Evolutionary conservation across 805 yeast species (phyloP).

Genomic region (Kazachstania taianensis): DNA sequence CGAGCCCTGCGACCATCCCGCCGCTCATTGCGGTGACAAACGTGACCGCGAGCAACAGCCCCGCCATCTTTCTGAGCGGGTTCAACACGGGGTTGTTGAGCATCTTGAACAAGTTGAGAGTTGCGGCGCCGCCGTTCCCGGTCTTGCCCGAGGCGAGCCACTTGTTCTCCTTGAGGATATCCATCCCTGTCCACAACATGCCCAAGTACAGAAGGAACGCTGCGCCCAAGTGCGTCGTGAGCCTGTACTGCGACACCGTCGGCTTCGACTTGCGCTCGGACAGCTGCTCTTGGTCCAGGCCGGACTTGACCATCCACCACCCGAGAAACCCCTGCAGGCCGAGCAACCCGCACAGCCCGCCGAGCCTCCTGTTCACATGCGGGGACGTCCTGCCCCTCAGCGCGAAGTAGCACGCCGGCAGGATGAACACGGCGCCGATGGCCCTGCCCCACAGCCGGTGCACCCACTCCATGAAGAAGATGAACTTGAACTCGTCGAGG

Average conservation of each 20-base stretch:
- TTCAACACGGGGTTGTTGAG: constrained; percentile 53
- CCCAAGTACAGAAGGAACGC: constrained; percentile 83
- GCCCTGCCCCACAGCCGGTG: constrained; percentile 89
- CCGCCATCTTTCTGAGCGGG: constrained; percentile 45
- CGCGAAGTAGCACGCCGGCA: constrained; percentile 81
- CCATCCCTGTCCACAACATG: constrained; percentile 84
- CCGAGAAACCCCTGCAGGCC: constrained; percentile 95
- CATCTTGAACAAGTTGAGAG: constrained; percentile 43
- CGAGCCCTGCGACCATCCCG: constrained; percentile 95
- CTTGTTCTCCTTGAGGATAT: constrained; percentile 63
- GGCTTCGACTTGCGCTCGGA: constrained; percentile 82
- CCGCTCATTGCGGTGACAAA: constrained; percentile 94
- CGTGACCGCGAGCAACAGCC: constrained; percentile 54
- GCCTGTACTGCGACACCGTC: constrained; percentile 91
- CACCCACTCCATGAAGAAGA: constrained; percentile 95
- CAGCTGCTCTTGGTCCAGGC: constrained; percentile 71
- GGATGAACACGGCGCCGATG: constrained; percentile 71
- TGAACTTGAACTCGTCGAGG: constrained; percentile 87
- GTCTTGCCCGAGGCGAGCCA: constrained; percentile 40
- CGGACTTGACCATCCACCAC: constrained; percentile 99
- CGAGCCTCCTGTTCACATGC: constrained; percentile 54
- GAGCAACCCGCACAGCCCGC: constrained; percentile 64
- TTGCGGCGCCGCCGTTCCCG: no score
- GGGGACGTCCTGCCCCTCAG: constrained; percentile 53
- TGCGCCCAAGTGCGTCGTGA: constrained; percentile 88